These are phyloP conservation scores for Penicillium sp. DNA, from an alignment of 2,329 filamentous ascomycete genomes.

Conservation along the genomic window DNA sequence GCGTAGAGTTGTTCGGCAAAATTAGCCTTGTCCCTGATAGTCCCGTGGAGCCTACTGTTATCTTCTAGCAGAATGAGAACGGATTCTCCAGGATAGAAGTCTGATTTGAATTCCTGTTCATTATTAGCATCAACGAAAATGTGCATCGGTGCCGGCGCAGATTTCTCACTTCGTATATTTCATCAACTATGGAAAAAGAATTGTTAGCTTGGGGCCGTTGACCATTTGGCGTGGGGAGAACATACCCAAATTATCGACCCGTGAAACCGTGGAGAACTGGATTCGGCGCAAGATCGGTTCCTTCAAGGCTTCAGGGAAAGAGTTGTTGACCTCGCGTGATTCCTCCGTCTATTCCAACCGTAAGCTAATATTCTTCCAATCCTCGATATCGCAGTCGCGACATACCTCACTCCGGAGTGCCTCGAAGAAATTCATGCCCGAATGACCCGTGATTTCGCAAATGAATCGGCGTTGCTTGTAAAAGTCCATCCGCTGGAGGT, in stretches of 20 bases:
- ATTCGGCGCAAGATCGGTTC: slow-evolving; percentile 85
- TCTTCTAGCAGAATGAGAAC: slow-evolving; percentile 68
- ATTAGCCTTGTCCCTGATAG: slow-evolving; percentile 79
- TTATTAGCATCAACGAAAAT: slow-evolving; percentile 5
- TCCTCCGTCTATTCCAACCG: slow-evolving; percentile 58
- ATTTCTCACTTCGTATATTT: slow-evolving; percentile 45
- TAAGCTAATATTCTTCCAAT: slow-evolving; percentile 5
- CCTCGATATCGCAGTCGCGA: slow-evolving; percentile 16
- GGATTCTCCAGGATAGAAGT: slow-evolving; percentile 85
- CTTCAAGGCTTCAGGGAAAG: slow-evolving; percentile 86
- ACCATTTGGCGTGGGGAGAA: neutral
- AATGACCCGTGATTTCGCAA: slow-evolving; percentile 92
- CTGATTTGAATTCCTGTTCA: slow-evolving; percentile 67
- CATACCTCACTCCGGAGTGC: slow-evolving; percentile 85
- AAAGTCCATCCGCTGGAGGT: slow-evolving; percentile 81
- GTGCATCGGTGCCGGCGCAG: neutral
- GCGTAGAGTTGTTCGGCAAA: slow-evolving; percentile 58
- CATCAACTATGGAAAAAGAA: slow-evolving; percentile 41
- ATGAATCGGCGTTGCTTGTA: slow-evolving; percentile 92
- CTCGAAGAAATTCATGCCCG: slow-evolving; percentile 85
- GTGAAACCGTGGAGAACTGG: slow-evolving; percentile 82
- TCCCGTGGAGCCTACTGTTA: slow-evolving; percentile 65
- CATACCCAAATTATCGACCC: slow-evolving; percentile 72
- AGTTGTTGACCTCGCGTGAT: slow-evolving; percentile 81
- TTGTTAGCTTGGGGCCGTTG: slow-evolving; percentile 15